Evolutionary conservation across 148 eudicot genomes (phyloP), one percentile per base, ranked within the genome.

Genomic region (Heliamphora exappendiculata): DNA sequence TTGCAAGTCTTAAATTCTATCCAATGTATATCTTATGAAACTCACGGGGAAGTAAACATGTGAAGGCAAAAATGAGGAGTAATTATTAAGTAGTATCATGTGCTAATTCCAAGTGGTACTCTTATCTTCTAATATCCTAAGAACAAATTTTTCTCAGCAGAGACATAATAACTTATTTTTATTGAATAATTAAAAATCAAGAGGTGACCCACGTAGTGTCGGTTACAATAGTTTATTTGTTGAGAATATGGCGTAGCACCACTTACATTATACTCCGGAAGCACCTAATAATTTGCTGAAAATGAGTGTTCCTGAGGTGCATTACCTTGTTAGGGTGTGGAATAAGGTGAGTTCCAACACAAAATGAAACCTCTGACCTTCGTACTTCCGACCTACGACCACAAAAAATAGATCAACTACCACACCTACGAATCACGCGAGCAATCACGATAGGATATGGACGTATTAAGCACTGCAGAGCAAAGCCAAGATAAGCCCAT

Each of bases 281-380:
- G 31, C 31, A 24, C 28, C 8, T 7, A 54, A 11, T n/a, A 5
- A 20, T 5, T 26, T 54, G 28, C n/a, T 16, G 26, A 7, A 19
- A 22, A 64, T 17, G 0, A 5, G 42, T 36, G 39, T 20, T n/a
- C 34, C 9, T 49, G 44, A 13, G 11, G 14, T 2, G 7, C 44
- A 59, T 6, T 84, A 94, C 98, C 96, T 94, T 94, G 47, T 87
- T 89, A 45, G 98, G 98, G 78, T 94, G 98, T 71, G 98, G 97
- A 81, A 92, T 89, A 73, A 85, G 75, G 81, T 90, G 93, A 69
- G 93, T 85, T 83, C 97, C 98, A 79, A 94, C 84, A 74, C 62
- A 73, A 17, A 90, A 75, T 36, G 92, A 90, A 77, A 90, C 64
- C 74, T 85, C 94, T 65, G 84, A n/a, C 44, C 45, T 54, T 31